Evolutionary conservation across 345 rosid genomes (phyloP).

Genomic region (Chamaenerion angustifolium): DNA sequence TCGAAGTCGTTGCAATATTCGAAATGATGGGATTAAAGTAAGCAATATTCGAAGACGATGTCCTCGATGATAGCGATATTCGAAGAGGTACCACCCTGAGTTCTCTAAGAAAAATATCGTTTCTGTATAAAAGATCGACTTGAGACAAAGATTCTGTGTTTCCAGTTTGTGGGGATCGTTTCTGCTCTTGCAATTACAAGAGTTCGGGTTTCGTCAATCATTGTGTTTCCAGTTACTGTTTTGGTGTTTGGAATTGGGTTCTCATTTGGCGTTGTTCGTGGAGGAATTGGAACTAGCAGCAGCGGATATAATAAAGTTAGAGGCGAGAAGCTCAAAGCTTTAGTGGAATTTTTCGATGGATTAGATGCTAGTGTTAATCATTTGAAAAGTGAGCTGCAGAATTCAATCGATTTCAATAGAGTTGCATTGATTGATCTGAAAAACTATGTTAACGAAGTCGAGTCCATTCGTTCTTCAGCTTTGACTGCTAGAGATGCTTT

Average conservation of each 20-base stretch:
- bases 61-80: too few species aligned
- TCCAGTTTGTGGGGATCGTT: conserved; percentile 35
- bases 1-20: too few species aligned
- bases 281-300: conserved; percentile 25
- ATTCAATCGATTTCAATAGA: conserved; percentile 32
- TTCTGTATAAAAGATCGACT: too few species aligned
- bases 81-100: too few species aligned
- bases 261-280: conserved; percentile 40
- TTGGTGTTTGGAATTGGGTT: conserved; percentile 46
- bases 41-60: too few species aligned
- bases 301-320: conserved; percentile 22
- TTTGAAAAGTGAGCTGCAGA: conserved; percentile 26
- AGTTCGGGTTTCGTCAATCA: conserved; percentile 37
- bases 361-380: conserved; percentile 25
- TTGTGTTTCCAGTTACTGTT: conserved; percentile 39
- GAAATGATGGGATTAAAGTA: too few species aligned
- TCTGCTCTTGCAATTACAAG: conserved; percentile 44
- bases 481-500: conserved; percentile 24
- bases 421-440: conserved; percentile 28
- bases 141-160: too few species aligned
- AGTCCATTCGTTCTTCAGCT: conserved; percentile 27
- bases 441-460: conserved; percentile 24
- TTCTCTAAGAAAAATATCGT: too few species aligned
- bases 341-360: conserved; percentile 29
- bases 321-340: conserved; percentile 23